These are phyloP conservation scores for Gossypium ekmanianum DNA, from an alignment of 345 rosid species.

Conservation along the genomic window DNA sequence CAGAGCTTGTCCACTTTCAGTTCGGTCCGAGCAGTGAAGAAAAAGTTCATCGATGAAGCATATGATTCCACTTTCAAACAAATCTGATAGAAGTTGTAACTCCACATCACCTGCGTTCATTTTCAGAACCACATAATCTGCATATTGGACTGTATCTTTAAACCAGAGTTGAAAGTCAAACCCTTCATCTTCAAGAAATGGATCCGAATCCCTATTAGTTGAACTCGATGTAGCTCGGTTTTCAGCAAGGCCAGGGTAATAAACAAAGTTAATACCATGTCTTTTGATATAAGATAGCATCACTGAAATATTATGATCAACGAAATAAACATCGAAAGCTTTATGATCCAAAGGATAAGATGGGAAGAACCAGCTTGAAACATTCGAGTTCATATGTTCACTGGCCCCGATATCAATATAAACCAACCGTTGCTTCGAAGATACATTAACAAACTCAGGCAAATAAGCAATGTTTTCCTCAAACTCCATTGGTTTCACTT, in stretches of 20 bases:
- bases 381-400: constrained; percentile 46
- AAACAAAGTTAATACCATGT: constrained; percentile 70
- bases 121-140: constrained; percentile 77
- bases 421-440: constrained; percentile 49
- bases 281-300: constrained; percentile 62
- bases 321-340: constrained; percentile 62
- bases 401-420: constrained; percentile 67
- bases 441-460: constrained; percentile 53
- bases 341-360: constrained; percentile 55
- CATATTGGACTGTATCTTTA: constrained; percentile 56
- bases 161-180: constrained; percentile 82
- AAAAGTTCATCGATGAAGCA: constrained; percentile 80
- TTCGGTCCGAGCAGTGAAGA: constrained; percentile 47
- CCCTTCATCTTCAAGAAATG: constrained; percentile 47
- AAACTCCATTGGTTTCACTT: constrained; percentile 35
- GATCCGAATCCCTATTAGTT: constrained; percentile 44
- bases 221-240: not conserved
- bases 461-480: constrained; percentile 49
- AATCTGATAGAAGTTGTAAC: constrained; percentile 50
- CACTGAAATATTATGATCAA: constrained; percentile 73
- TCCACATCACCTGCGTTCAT: constrained; percentile 63
- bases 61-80: constrained; percentile 61
- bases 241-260: constrained; percentile 71
- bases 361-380: constrained; percentile 56
- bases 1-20: constrained; percentile 22